These are phyloP conservation scores for Chrysoporthe deuterocubensis DNA, from an alignment of 2,329 filamentous ascomycete genomes.

Conservation along the genomic window DNA sequence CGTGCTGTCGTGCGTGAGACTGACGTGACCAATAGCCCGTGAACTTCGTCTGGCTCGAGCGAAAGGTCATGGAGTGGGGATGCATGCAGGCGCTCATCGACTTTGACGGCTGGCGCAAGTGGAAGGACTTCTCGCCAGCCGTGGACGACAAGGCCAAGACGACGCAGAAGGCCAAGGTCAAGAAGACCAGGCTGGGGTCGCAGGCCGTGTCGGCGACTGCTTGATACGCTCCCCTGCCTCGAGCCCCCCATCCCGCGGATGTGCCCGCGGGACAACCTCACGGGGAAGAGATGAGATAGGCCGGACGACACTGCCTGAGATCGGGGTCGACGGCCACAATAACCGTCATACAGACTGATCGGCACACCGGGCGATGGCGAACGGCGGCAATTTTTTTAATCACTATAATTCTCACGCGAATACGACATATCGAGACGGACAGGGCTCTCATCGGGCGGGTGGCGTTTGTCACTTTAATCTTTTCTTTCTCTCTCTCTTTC, in stretches of 20 bases:
- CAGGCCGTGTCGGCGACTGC: constrained; percentile 25
- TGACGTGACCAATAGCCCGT: constrained; percentile 68
- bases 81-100: constrained; percentile 99
- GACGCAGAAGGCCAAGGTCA: constrained; percentile 27
- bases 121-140: constrained; percentile 77
- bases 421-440: constrained; percentile 15
- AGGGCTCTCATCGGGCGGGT: neutral
- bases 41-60: constrained; percentile 95
- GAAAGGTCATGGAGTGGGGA: constrained; percentile 99
- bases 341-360: neutral
- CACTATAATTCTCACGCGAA: constrained; percentile 18
- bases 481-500: neutral
- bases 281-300: neutral
- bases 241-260: neutral
- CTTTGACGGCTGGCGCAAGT: constrained; percentile 96
- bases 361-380: neutral
- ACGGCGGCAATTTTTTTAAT: constrained; percentile 10
- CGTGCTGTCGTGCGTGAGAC: constrained; percentile 17
- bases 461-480: neutral
- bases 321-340: neutral
- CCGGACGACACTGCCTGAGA: neutral
- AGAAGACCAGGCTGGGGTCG: constrained; percentile 26
- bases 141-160: constrained; percentile 21
- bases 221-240: neutral
- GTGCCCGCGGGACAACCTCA: neutral